A percentile compares a stretch with the other conserved stretches of the same genome.
Conservation (phyloP, 163 green algal species). For the Coccomyxa subellipsoidea region DNA sequence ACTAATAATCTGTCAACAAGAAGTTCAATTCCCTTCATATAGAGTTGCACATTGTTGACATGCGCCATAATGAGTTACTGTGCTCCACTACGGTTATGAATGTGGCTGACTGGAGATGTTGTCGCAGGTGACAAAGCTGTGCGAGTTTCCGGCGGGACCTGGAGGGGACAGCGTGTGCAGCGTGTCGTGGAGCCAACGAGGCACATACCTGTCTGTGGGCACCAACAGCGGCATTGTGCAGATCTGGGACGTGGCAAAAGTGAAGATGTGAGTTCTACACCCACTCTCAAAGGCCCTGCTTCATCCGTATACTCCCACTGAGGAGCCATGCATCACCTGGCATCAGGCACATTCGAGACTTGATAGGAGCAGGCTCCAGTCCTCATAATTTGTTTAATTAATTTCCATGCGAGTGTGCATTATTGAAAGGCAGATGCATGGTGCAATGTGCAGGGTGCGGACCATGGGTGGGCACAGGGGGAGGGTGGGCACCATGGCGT, state of each 20-base stretch:
- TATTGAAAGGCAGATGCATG: too few relatives aligned
- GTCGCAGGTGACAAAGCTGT: slow-evolving; percentile 92
- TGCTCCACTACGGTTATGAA: too few relatives aligned
- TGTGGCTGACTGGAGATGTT: too few relatives aligned
- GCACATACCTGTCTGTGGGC: slow-evolving; percentile 91
- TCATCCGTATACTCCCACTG: background rate
- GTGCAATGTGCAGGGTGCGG: slow-evolving; percentile 45
- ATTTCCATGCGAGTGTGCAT: too few relatives aligned
- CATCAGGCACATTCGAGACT: too few relatives aligned
- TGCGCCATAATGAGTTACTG: too few relatives aligned
- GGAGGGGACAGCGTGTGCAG: slow-evolving; percentile 77
- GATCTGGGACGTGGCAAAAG: slow-evolving; percentile 87
- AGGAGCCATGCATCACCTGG: background rate
- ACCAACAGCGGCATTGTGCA: slow-evolving; percentile 86
- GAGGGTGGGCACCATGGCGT: slow-evolving; percentile 87
- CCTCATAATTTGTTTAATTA: too few relatives aligned
- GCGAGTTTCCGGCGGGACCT: slow-evolving; percentile 61
- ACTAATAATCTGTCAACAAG: too few relatives aligned
- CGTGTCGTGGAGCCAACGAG: slow-evolving; percentile 90
- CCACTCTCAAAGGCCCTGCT: background rate
- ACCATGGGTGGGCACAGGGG: slow-evolving; percentile 80
- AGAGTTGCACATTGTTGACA: too few relatives aligned
- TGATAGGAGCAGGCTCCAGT: too few relatives aligned
- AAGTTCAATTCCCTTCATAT: too few relatives aligned
- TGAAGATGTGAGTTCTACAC: slow-evolving; percentile 56